Evolutionary conservation across 2,329 filamentous ascomycete genomes (phyloP).

Genomic region (Parastagonospora avenae): DNA sequence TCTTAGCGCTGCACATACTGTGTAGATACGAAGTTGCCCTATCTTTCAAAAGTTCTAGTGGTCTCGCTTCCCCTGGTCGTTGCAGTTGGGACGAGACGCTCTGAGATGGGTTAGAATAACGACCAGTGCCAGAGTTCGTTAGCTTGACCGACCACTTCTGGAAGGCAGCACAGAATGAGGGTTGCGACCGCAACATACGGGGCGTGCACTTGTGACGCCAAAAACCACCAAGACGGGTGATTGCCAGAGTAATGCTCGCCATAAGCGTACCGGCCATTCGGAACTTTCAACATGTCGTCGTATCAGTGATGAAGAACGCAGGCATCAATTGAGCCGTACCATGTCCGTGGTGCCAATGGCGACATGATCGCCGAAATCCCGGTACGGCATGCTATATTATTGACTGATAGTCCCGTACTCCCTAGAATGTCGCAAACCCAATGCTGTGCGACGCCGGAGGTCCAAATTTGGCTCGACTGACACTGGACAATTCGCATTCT

Average conservation of each 20-base stretch:
- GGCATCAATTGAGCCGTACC: neutral
- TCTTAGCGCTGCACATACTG: too few relatives aligned
- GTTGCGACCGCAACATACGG: conserved; percentile 17
- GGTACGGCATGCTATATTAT: neutral
- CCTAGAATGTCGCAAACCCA: neutral
- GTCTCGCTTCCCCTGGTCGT: conserved; percentile 5
- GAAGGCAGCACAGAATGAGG: conserved; percentile 26
- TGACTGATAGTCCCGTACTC: neutral
- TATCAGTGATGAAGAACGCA: neutral
- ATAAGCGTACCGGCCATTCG: neutral
- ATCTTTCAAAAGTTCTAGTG: neutral
- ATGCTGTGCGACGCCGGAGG: conserved; percentile 3
- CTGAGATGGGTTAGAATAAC: conserved; percentile 2
- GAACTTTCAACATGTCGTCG: neutral
- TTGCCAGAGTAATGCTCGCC: conserved; percentile 21
- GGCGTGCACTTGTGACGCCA: conserved; percentile 29
- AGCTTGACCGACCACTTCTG: conserved; percentile 28
- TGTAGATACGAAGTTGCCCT: too few relatives aligned
- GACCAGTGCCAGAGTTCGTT: conserved; percentile 1
- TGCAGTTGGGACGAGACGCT: neutral
- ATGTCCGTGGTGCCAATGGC: neutral
- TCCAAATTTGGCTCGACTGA: conserved; percentile 4
- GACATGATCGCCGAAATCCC: neutral
- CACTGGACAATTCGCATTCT: conserved; percentile 10
- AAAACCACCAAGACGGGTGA: conserved; percentile 46